Evolutionary conservation across 2,329 filamentous ascomycete genomes (phyloP).

Genomic region (Cercospora beticola): DNA sequence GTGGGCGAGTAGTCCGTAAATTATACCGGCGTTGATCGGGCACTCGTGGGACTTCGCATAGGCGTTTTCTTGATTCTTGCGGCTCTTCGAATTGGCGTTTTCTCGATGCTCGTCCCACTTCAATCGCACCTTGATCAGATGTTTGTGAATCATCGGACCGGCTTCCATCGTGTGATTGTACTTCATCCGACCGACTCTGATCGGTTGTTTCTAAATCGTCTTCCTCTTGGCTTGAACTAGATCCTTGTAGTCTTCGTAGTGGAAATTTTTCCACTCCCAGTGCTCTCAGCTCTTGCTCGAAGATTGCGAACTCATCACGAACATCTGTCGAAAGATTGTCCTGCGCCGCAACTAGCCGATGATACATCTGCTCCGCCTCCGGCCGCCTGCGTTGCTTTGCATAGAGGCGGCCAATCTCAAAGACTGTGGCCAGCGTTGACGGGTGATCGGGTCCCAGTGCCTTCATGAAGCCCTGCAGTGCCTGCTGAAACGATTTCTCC

Average conservation of each 20-base stretch:
- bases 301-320: neutral
- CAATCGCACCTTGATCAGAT: neutral
- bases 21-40: no score
- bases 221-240: neutral
- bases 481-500: no score
- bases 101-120: no score
- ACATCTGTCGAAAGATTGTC: neutral
- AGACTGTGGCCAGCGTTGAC: neutral
- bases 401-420: neutral
- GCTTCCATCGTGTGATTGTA: neutral
- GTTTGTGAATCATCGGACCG: neutral
- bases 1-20: no score
- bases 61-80: no score
- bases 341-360: neutral
- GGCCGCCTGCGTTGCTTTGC: neutral
- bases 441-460: no score
- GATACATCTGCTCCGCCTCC: neutral
- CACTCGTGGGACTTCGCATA: no score
- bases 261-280: neutral
- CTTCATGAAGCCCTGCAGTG: no score
- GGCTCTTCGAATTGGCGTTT: no score
- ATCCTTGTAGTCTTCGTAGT: neutral
- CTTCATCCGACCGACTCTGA: no score
- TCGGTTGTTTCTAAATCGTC: neutral
- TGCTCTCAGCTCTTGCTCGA: neutral